phyloP scores from a whole-genome alignment of 176 grass and related monocot species.

The Stipa capillata region DNA sequence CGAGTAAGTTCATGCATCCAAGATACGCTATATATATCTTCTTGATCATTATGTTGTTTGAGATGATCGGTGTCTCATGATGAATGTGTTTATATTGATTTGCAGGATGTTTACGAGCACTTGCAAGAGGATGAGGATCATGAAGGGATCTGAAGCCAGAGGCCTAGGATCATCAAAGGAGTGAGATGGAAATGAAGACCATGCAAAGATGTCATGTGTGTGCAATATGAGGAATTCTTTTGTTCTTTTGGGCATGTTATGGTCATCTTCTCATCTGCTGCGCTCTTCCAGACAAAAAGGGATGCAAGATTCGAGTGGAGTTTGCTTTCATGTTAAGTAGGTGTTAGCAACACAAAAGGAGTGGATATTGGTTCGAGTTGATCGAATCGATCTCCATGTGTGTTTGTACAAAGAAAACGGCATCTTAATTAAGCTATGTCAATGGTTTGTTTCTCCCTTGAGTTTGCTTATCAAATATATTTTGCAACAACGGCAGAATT shows the following conservation, averaged over 20 bases:
- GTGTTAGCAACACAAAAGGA: slow-evolving; percentile 34
- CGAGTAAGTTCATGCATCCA: slow-evolving; percentile 40
- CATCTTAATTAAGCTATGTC: slow-evolving; percentile 19
- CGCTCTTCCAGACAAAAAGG: slow-evolving; percentile 1
- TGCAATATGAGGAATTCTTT: slow-evolving; percentile 31
- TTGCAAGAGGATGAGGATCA: slow-evolving; percentile 96
- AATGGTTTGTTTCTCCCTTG: slow-evolving; percentile 2
- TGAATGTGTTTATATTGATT: background rate
- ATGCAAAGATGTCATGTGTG: slow-evolving; percentile 14
- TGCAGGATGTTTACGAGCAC: slow-evolving; percentile 78
- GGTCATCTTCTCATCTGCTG: background rate
- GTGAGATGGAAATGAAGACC: background rate
- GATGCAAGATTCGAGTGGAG: background rate
- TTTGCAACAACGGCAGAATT: no score
- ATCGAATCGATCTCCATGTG: slow-evolving; percentile 38
- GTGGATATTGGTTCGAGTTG: slow-evolving; percentile 32
- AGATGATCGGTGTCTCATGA: background rate
- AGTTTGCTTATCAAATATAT: no score
- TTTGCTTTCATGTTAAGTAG: background rate
- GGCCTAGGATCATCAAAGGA: slow-evolving; percentile 38
- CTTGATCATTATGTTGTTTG: no score
- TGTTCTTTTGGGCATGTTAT: slow-evolving; percentile 36
- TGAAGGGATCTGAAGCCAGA: slow-evolving; percentile 81
- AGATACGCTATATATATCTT: background rate
- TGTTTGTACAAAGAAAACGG: slow-evolving; percentile 50